Evolutionary conservation across 2,329 filamentous ascomycete species (phyloP).

Genomic region (Pyrenochaeta sp.): DNA sequence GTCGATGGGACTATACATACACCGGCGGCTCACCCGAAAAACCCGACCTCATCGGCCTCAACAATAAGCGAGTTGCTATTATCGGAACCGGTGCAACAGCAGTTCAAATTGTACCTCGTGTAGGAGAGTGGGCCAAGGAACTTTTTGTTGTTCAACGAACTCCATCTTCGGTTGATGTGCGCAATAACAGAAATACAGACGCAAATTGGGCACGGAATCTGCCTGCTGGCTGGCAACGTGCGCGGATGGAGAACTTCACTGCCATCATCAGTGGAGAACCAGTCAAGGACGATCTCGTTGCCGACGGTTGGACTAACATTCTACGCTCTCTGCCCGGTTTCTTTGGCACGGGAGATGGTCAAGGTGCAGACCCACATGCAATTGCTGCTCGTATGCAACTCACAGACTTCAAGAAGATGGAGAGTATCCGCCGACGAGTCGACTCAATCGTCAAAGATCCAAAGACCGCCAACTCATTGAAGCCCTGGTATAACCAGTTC

Average conservation of each 20-base stretch:
- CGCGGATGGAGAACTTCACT: conserved; percentile 57
- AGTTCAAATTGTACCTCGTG: conserved; percentile 47
- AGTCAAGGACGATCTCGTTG: conserved; percentile 51
- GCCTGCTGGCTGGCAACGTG: conserved; percentile 58
- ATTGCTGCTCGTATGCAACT: conserved; percentile 24
- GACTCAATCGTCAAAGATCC: conserved; percentile 62
- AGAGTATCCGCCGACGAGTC: conserved; percentile 57
- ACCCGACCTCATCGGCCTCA: conserved; percentile 43
- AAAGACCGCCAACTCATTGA: conserved; percentile 60
- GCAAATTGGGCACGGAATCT: conserved; percentile 18
- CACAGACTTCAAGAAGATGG: conserved; percentile 48
- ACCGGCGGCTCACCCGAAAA: conserved; percentile 32
- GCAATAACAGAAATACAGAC: conserved; percentile 35
- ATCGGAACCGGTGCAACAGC: conserved; percentile 46
- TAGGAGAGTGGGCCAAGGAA: conserved; percentile 57
- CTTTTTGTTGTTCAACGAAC: conserved; percentile 66
- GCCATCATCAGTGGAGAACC: conserved; percentile 43
- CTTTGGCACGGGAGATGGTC: conserved; percentile 13
- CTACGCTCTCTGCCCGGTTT: too few relatives aligned
- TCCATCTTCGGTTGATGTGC: conserved; percentile 53
- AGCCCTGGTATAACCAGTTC: conserved; percentile 67
- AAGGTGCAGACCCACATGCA: conserved; percentile 15
- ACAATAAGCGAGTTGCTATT: conserved; percentile 45
- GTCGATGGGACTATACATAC: conserved; percentile 34
- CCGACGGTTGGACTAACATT: conserved; percentile 59